phyloP scores from a whole-genome alignment of 1,139 yeast species.

The Saccharomyces hybrid region DNA sequence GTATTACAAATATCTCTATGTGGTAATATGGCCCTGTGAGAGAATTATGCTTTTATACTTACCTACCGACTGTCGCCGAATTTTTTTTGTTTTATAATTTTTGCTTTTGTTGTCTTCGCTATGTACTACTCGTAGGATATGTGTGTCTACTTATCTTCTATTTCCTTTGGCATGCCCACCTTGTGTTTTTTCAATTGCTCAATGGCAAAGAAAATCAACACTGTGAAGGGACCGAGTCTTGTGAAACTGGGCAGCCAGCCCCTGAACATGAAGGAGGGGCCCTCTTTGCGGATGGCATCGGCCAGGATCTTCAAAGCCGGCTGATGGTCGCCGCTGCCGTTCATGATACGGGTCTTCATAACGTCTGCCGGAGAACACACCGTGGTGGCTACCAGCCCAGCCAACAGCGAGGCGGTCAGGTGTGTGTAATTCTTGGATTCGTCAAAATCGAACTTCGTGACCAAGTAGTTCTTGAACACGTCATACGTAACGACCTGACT shows the following conservation, averaged over 20 bases:
- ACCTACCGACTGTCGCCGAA: no score
- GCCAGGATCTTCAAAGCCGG: slow-evolving; percentile 46
- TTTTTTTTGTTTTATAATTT: no score
- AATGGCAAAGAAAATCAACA: slow-evolving; percentile 71
- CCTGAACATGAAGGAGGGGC: slow-evolving; percentile 71
- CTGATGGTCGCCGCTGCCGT: slow-evolving; percentile 43
- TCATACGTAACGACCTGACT: slow-evolving; percentile 88
- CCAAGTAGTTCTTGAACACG: slow-evolving; percentile 56
- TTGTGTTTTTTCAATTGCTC: slow-evolving; percentile 62
- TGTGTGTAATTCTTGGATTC: slow-evolving; percentile 63
- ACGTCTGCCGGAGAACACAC: slow-evolving; percentile 92
- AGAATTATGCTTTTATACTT: no score
- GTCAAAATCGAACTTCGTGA: slow-evolving; percentile 44
- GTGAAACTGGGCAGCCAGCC: slow-evolving; percentile 89
- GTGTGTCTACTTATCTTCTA: slow-evolving; percentile 1
- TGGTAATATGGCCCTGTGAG: neutral
- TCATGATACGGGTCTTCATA: slow-evolving; percentile 82
- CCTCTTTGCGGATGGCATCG: slow-evolving; percentile 58
- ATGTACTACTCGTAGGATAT: neutral
- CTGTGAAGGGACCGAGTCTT: slow-evolving; percentile 84
- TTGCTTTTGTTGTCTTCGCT: neutral
- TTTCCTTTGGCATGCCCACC: slow-evolving; percentile 39
- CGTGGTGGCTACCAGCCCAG: slow-evolving; percentile 83
- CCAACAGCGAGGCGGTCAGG: slow-evolving; percentile 65
- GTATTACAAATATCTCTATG: no score